Evolutionary conservation across 1,139 yeast genomes (phyloP), one percentile per base, ranked within the genome.

Genomic region (Candida frijolesensis): DNA sequence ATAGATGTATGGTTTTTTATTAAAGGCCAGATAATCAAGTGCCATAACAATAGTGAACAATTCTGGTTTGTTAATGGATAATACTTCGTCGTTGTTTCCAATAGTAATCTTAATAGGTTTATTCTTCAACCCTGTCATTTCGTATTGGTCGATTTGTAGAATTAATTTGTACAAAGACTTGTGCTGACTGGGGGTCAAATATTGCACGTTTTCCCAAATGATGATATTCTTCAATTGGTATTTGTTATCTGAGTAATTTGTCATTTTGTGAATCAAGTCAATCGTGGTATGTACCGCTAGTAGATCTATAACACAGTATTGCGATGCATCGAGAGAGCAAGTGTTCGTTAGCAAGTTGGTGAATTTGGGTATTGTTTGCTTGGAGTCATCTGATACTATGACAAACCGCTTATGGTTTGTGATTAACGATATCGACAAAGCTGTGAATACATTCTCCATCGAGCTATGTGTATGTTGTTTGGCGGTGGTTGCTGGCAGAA

Each of bases 91-190:
- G 34, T 50, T 46, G 29, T 47, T 50, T 8, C 45, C 44, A 18
- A 51, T 44, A 6, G 47, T 38, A 6, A 55, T 49, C 14, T 42
- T 45, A 16, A 45, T 42, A 7, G 52, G 52, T 37, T 18, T 37
- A 6, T 47, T 45, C 27, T 54, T 45, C 33, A 54, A 22, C 53
- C 46, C 46, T 10, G 44, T 46, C 61, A 48, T 67, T 60, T 70
- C 68, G 57, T 60, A 71, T 40, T 63, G 62, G 44, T 72, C 74
- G 15, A 76, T 45, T 54, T 67, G 61, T 46, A 65, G 58, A n/a
- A 74, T 54, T n/a, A 70, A 54, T 27, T 60, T 56, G 11, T 68
- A 63, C 49, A 71, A 56, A 44, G 60, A 55, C 45, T 60, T 62
- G 48, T 71, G 76, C 11, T 56, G 60, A 5, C 52, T 54, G 1